Base-by-base conservation (phyloP, 371 early-diverging fungal genomes). In the Phascolomyces articulosus region DNA sequence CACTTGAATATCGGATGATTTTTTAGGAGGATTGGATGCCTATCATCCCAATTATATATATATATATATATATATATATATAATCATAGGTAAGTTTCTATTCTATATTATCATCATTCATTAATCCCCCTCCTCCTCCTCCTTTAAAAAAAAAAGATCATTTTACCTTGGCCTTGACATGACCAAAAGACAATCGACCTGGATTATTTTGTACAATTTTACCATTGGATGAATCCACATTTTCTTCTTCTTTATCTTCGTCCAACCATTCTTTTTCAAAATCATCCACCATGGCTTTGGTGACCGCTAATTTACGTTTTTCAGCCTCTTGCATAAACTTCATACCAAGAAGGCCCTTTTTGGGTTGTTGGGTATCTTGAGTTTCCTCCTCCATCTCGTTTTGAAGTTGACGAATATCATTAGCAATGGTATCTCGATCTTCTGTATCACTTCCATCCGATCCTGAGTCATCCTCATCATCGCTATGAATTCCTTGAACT, bases 261-360 rank as follows among this genome's bases (percentile, higher is more conserved):
- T 66, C 76, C 55, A 69, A 62, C 73, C 75, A 86, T 69, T 75
- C 79, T 49, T 71, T 68, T 41, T 71, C 64, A 65, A 80, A 75
- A 34, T 78, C 80, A 21, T 82, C 83, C 53, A 83, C 67, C 69
- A 87, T 82, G 58, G 75, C 76, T 53, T 81, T 76, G 24, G 87
- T 82, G 23, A 77, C 70, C n/a, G 82, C 71, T 34, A 75, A 66
- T 54, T 87, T 75, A 48, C 82, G 71, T 62, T 88, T 78, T 51
- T 85, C 84, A 61, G 88, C 93, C 58, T 85, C 86, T 74, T 94
- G 93, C 98, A 98, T 98, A 69, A 98, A 98, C 77, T 97, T 97
- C 98, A 98, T 97, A 9, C 85, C 89, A 67, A 95, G 90, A 31
- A 98, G 65, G 23, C 96, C 96, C 80, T 92, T 95, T 57, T 77